phyloP scores from a whole-genome alignment of 2,329 filamentous ascomycete species.

The Triangularia verruculosa region DNA sequence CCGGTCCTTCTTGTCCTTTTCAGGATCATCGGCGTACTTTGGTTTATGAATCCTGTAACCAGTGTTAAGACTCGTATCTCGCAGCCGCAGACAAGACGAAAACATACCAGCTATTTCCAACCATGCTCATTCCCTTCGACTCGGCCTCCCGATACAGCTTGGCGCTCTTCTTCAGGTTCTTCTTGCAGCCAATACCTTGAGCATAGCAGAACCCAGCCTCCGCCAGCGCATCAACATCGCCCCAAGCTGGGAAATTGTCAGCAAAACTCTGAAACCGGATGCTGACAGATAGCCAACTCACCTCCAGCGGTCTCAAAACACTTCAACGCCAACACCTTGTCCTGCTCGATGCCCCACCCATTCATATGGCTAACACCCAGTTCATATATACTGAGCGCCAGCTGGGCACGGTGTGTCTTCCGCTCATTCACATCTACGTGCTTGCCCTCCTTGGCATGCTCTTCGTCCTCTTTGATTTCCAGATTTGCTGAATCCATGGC shows the following conservation, averaged over 20 bases:
- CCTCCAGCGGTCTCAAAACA: slow-evolving; percentile 96
- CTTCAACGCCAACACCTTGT: slow-evolving; percentile 79
- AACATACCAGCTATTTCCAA: slow-evolving; percentile 95
- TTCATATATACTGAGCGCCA: slow-evolving; percentile 94
- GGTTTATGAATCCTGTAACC: slow-evolving; percentile 83
- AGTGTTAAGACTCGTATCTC: slow-evolving; percentile 8
- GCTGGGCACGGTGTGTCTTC: slow-evolving; percentile 85
- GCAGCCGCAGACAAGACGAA: not conserved
- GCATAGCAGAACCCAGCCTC: slow-evolving; percentile 97
- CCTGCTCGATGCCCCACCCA: slow-evolving; percentile 94
- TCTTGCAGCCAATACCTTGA: slow-evolving; percentile 89
- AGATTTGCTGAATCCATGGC: slow-evolving; percentile 80
- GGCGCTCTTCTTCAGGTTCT: slow-evolving; percentile 91
- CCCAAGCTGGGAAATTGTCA: slow-evolving; percentile 62
- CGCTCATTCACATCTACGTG: slow-evolving; percentile 64
- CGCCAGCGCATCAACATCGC: slow-evolving; percentile 87
- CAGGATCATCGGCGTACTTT: slow-evolving; percentile 74
- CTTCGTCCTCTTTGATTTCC: slow-evolving; percentile 80
- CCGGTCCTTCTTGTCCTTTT: slow-evolving; percentile 58
- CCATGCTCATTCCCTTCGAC: slow-evolving; percentile 92
- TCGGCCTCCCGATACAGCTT: slow-evolving; percentile 88
- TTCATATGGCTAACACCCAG: slow-evolving; percentile 96
- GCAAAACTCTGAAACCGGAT: not conserved
- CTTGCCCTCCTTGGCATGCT: slow-evolving; percentile 60
- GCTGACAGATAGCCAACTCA: slow-evolving; percentile 42